A percentile compares a stretch with the other conserved stretches of the same genome.
Evolutionary conservation across 2,329 filamentous ascomycete species (phyloP).

Genomic region (Colletotrichum sansevieriae): DNA sequence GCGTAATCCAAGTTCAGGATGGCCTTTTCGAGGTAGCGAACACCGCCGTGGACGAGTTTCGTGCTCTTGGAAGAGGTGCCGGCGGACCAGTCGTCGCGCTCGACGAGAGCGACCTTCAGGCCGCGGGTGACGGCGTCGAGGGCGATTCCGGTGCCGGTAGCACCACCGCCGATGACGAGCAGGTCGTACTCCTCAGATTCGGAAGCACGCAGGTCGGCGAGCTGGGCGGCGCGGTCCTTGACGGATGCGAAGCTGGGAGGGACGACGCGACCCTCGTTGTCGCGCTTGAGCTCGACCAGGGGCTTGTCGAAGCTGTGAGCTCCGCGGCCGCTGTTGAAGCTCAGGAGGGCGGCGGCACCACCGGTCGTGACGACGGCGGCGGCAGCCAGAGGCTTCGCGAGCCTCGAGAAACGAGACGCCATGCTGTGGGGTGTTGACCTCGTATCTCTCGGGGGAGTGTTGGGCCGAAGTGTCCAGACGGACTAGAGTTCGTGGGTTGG

Average conservation of each 20-base stretch:
- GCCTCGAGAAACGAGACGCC: conserved; percentile 51
- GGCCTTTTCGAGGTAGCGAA: conserved; percentile 88
- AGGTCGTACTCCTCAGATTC: conserved; percentile 77
- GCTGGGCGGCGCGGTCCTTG: conserved; percentile 54
- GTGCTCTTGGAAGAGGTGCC: conserved; percentile 90
- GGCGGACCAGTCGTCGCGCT: conserved; percentile 85
- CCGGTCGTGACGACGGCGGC: conserved; percentile 46
- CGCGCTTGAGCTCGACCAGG: conserved; percentile 52
- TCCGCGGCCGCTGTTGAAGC: conserved; percentile 46
- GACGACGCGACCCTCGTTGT: conserved; percentile 52
- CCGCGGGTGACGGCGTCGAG: conserved; percentile 85
- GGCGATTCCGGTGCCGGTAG: conserved; percentile 84
- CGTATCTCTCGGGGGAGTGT: conserved; percentile 11
- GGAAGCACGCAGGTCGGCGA: conserved; percentile 55
- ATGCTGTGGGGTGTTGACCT: conserved; percentile 44
- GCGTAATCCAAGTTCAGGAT: conserved; percentile 88
- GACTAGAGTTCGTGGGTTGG: neutral
- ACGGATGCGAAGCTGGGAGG: conserved; percentile 53
- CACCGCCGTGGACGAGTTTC: conserved; percentile 87
- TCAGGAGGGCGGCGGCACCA: conserved; percentile 49
- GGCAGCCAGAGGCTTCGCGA: conserved; percentile 52
- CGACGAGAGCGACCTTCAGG: conserved; percentile 83
- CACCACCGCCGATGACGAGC: conserved; percentile 82
- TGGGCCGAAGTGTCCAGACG: conserved; percentile 23
- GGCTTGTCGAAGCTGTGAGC: conserved; percentile 50